Conservation (phyloP, 352 stramenopile species). For the Phytopythium delawarense region DNA sequence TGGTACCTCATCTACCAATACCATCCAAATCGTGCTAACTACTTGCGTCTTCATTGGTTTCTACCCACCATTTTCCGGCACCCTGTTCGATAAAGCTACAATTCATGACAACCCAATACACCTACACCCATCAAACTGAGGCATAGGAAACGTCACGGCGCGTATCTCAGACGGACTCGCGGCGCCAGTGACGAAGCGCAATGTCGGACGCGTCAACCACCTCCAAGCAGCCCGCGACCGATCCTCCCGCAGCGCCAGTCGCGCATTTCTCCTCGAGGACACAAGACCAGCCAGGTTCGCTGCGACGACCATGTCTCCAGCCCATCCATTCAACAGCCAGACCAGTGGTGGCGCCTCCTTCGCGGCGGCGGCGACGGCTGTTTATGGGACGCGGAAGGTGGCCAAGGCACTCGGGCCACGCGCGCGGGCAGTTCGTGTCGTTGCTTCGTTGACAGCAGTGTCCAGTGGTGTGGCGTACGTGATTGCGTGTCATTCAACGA, state of each 20-base stretch:
- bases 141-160: neutral
- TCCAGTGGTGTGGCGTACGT: neutral
- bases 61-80: neutral
- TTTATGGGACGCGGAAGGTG: neutral
- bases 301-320: no score
- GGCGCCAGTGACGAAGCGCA: neutral
- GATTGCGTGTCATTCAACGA: neutral
- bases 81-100: neutral
- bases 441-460: neutral
- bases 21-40: neutral
- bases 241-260: neutral
- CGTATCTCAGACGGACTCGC: constrained; percentile 1
- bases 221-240: neutral
- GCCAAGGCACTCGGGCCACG: neutral
- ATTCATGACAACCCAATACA: neutral
- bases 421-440: neutral
- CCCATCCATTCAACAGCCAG: neutral
- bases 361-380: neutral
- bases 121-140: neutral
- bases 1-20: neutral
- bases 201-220: neutral
- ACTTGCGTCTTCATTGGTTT: neutral
- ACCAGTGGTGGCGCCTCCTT: neutral
- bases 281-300: neutral
- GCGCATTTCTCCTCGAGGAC: neutral